Evolutionary conservation across 2,329 filamentous ascomycete species (phyloP).

Genomic region (Xylaria sp.): DNA sequence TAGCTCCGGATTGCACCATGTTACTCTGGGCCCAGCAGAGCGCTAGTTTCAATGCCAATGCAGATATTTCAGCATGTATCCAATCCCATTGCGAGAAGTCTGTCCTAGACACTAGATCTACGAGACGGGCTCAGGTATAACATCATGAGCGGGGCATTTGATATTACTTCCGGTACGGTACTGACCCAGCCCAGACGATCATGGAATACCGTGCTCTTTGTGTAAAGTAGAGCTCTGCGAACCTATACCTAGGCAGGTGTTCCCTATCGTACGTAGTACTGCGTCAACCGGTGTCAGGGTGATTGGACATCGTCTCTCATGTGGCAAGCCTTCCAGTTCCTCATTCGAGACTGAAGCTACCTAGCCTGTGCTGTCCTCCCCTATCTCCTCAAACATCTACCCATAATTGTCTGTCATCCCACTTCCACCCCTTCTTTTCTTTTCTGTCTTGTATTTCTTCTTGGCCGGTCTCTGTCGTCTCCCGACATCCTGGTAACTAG

Average conservation of each 20-base stretch:
- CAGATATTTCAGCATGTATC: constrained; percentile 35
- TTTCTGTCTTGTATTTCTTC: constrained; percentile 15
- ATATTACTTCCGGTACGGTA: constrained; percentile 10
- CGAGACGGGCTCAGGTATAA: constrained; percentile 24
- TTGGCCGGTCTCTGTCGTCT: constrained; percentile 9
- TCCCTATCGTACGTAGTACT: neutral
- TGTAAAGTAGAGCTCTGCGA: neutral
- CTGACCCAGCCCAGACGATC: constrained; percentile 11
- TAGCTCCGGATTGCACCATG: constrained; percentile 13
- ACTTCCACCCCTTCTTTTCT: neutral
- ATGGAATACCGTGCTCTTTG: constrained; percentile 8
- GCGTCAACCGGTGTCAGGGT: constrained; percentile 3
- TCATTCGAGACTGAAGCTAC: neutral
- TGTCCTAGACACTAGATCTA: constrained; percentile 18
- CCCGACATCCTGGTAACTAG: constrained; percentile 16
- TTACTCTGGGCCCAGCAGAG: constrained; percentile 21
- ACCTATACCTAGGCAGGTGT: neutral
- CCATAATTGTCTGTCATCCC: neutral
- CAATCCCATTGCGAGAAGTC: constrained; percentile 20
- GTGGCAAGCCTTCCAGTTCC: neutral
- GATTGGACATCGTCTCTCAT: constrained; percentile 2
- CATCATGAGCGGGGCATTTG: constrained; percentile 28
- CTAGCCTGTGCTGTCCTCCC: neutral
- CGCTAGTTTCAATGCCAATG: constrained; percentile 37
- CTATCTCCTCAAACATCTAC: neutral